Evolutionary conservation across 208 protist species (phyloP).

Genomic region (Leishmania arabica): DNA sequence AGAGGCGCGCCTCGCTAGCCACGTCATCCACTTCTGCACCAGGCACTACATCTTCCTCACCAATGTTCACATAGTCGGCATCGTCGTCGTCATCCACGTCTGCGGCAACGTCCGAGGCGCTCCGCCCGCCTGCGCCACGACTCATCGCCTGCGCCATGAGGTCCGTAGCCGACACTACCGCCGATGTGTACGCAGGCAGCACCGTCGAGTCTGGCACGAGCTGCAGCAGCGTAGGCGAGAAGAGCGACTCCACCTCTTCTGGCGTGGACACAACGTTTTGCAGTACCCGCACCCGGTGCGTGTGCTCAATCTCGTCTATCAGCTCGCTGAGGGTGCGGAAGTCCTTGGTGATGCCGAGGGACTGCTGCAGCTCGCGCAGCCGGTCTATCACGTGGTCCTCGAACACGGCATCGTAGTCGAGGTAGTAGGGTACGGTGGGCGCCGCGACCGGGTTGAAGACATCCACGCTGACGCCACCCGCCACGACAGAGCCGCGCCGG

Average conservation of each 20-base stretch:
- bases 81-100: slow-evolving; percentile 42
- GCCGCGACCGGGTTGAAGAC: slow-evolving; percentile 14
- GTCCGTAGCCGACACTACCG: slow-evolving; percentile 64
- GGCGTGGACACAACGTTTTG: slow-evolving; percentile 72
- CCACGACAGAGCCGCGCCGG: not conserved
- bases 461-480: slow-evolving; percentile 21
- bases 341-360: slow-evolving; percentile 56
- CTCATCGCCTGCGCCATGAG: slow-evolving; percentile 73
- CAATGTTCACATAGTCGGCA: slow-evolving; percentile 40
- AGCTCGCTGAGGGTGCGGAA: slow-evolving; percentile 84
- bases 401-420: slow-evolving; percentile 78
- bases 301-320: slow-evolving; percentile 61
- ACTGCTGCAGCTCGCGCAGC: slow-evolving; percentile 57
- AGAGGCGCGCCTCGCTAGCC: slow-evolving; percentile 38
- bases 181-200: slow-evolving; percentile 66
- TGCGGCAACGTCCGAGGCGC: slow-evolving; percentile 3
- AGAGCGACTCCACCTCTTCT: slow-evolving; percentile 74
- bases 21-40: slow-evolving; percentile 71
- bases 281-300: slow-evolving; percentile 57
- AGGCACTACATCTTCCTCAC: slow-evolving; percentile 35
- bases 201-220: slow-evolving; percentile 83
- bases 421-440: slow-evolving; percentile 63
- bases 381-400: slow-evolving; percentile 75
- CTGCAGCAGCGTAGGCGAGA: slow-evolving; percentile 83
- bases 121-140: slow-evolving; percentile 19